Conservation (phyloP, 83 land plant genomes). For the Picea abies region DNA sequence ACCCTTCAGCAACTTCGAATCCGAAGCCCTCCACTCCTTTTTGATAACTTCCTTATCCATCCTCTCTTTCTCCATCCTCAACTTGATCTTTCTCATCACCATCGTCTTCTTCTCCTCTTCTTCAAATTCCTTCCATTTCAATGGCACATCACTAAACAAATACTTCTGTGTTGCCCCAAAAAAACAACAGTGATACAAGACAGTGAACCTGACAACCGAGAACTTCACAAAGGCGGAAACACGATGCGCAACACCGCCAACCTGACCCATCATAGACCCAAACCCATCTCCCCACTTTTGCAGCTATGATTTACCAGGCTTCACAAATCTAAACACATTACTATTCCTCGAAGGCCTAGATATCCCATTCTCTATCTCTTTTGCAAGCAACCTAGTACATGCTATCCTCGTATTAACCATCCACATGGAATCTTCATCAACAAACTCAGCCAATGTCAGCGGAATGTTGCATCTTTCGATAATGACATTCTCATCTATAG, state of each 20-base stretch:
- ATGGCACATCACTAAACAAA: conserved; percentile 6
- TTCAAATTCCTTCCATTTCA: conserved; percentile 23
- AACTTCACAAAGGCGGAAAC: conserved; percentile 18
- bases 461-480: conserved; percentile 26
- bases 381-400: conserved; percentile 48
- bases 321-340: conserved; percentile 47
- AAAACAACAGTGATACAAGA: conserved; percentile 35
- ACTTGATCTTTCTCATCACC: conserved; percentile 52
- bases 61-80: conserved; percentile 44
- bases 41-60: conserved; percentile 16
- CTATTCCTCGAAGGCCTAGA: conserved; percentile 41
- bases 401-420: conserved; percentile 24
- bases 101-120: conserved; percentile 38
- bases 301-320: background rate
- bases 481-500: conserved; percentile 62
- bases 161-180: conserved; percentile 31
- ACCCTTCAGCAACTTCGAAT: background rate
- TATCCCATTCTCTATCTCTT: conserved; percentile 51
- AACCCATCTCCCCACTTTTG: conserved; percentile 16
- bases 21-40: conserved; percentile 41
- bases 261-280: conserved; percentile 15
- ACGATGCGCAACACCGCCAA: background rate
- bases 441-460: background rate
- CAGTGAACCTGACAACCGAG: conserved; percentile 24
- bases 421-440: conserved; percentile 17